Evolutionary conservation across 176 grass and related monocot genomes (phyloP).

Genomic region (Avena insularis): DNA sequence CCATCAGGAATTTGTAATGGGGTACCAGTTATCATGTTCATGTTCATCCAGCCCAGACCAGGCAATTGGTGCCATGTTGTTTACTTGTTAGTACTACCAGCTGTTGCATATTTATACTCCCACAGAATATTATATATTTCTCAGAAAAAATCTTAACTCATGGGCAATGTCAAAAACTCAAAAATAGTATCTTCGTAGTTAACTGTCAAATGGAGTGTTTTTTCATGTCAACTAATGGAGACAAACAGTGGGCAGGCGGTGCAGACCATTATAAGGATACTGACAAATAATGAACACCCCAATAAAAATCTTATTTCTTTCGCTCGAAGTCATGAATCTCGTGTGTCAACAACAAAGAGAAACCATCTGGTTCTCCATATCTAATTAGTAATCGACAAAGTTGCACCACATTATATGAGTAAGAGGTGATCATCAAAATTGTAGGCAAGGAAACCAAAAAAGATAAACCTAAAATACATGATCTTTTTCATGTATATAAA

Average conservation of each 20-base stretch:
- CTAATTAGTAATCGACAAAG: neutral
- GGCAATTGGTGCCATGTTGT: neutral
- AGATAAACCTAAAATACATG: neutral
- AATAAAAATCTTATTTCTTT: neutral
- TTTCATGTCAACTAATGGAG: neutral
- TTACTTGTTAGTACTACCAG: slow-evolving; percentile 4
- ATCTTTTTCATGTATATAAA: neutral
- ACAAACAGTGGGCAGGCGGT: neutral
- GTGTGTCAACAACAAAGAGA: neutral
- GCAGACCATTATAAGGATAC: neutral
- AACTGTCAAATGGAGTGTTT: neutral
- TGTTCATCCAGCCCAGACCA: neutral
- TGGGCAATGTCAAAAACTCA: neutral
- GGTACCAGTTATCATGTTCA: neutral
- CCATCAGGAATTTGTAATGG: neutral
- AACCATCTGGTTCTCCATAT: neutral
- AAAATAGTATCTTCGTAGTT: neutral
- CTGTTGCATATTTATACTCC: slow-evolving; percentile 3
- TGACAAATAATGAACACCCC: neutral
- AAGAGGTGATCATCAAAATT: neutral
- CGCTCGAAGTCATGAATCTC: neutral
- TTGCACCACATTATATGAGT: too few relatives aligned
- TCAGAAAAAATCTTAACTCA: neutral
- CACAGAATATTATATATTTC: neutral
- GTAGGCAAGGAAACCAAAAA: neutral